phyloP scores from a whole-genome alignment of 1,139 yeast species.

The Yamadazyma sp. region DNA sequence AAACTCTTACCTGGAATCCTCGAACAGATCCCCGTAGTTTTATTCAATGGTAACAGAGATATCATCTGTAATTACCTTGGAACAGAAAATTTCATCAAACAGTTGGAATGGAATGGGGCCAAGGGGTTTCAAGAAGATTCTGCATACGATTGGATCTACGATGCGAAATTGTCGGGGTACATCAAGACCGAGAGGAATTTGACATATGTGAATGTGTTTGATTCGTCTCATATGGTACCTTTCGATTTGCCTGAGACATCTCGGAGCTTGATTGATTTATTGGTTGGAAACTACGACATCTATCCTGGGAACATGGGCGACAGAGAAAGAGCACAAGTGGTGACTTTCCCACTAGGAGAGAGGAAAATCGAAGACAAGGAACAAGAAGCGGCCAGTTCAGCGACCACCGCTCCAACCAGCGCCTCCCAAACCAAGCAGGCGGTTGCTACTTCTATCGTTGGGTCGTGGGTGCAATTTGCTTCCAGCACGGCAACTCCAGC shows the following conservation, averaged over 20 bases:
- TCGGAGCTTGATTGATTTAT: constrained; percentile 64
- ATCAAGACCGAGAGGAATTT: constrained; percentile 63
- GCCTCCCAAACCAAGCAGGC: constrained; percentile 1
- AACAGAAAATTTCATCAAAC: constrained; percentile 61
- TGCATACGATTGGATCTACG: constrained; percentile 53
- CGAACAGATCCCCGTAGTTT: constrained; percentile 58
- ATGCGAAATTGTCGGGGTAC: constrained; percentile 49
- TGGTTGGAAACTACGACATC: constrained; percentile 34
- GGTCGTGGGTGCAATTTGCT: constrained; percentile 15
- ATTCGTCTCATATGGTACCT: constrained; percentile 95
- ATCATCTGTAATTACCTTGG: constrained; percentile 85
- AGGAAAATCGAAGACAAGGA: constrained; percentile 9
- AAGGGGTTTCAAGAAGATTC: constrained; percentile 52
- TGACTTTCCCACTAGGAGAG: constrained; percentile 36
- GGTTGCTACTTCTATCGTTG: constrained; percentile 5
- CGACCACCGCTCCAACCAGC: constrained; percentile 3
- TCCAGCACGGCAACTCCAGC: constrained; percentile 12
- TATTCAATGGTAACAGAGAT: constrained; percentile 89
- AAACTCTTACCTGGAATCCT: constrained; percentile 65
- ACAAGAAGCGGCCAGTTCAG: background rate
- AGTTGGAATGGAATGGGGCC: constrained; percentile 67
- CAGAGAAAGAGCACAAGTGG: constrained; percentile 18
- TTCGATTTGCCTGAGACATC: constrained; percentile 73
- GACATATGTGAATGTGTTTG: constrained; percentile 70
- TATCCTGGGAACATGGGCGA: constrained; percentile 8